Base-by-base conservation (phyloP, 352 stramenopile species). In the Pythium rishiriense region DNA sequence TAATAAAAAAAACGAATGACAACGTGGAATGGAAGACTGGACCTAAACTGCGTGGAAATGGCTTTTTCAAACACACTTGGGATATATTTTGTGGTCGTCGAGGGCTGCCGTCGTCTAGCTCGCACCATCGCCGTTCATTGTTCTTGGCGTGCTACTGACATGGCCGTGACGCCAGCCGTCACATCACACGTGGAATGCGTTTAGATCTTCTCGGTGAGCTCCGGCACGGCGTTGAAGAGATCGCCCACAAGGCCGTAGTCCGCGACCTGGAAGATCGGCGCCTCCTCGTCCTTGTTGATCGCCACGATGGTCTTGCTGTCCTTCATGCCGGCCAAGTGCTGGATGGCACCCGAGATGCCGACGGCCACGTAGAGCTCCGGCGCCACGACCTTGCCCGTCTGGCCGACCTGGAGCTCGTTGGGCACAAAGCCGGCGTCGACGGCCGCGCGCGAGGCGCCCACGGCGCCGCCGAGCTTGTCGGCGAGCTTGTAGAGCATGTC, bases 321-420 rank as follows among this genome's bases (percentile, higher is more conserved):
- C 82, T 99, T 99, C 98, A 99, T 99, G 67, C 98, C 98, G 21
- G 88, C 94, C 63, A 99, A 91, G 83, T 99, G 98, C 85, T 99
- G 98, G 81, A 99, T 99, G 19, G 98, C 97, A 29, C 98, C 97
- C 17, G 91, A 98, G 77, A 99, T 99, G 69, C 98, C 98, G 29
- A 87, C 87, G 14, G 95, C 96, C 65, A 99, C 94, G 68, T 99
- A 99, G 43, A 99, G 81, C 68, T 99, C 92, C 19, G 97, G 97
- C 22, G 97, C 96, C 4, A 99, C 96, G 31, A 99, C 94, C 83
- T 99, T 99, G 50, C 98, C 98, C 7, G 98, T 99, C 81, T 99
- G 98, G 51, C 98, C 98, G 41, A 99, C 96, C 87, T 99, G 97
- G 67, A 98, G 84, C 76, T 99, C 98, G 80, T 99, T 99, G 8